Base-by-base conservation (phyloP, 352 stramenopile genomes). In the Phytophthora rubi region DNA sequence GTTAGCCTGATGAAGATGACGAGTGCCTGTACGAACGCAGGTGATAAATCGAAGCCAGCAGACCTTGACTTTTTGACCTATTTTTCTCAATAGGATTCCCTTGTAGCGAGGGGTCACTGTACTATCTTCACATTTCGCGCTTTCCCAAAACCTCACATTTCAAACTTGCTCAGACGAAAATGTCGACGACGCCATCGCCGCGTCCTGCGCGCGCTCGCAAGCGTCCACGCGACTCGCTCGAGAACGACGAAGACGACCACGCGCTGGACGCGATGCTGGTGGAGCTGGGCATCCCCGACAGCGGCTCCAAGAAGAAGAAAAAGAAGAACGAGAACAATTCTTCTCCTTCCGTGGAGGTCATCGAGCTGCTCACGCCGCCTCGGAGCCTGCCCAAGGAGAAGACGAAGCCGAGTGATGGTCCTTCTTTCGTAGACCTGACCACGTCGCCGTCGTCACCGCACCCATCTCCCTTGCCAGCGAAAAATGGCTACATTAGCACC, bases 361-460 rank as follows among this genome's bases (percentile, higher is more conserved):
- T 87, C 35, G 77, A 87, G 55, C 72, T 87, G 28, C 69, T 80
- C 9, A 81, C 79, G 15, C 79, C 79, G 13, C 77, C 79, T 8
- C 74, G 63, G 13, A 45, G 45, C 61, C 39, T 45, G 23, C 44
- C 65, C 39, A 52, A 63, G 16, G 55, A 65, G 45, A 63, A 60
- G 35, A 55, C 45, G 16, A 56, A 59, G 6, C 62, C 64, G 53
- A 73, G 52, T 58, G 47, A 66, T 55, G 47, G 44, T 62, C 62
- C 16, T 13, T 47, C 28, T 26, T 52, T 88, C 44, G 83, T 91
- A 5, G 75, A 89, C 57, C 59, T 92, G 59, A 81, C 80, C 51
- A 80, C 55, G 21, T 73, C 71, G 16, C 67, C 65, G 3, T 63
- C 69, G n/a, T 70, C 56, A 52, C 47, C 53, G 13, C 23, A 3